Percentiles rank a stretch among this genome's conserved stretches.
Evolutionary conservation across 2,329 filamentous ascomycete species (phyloP).

Genomic region (Bisporella sp.): DNA sequence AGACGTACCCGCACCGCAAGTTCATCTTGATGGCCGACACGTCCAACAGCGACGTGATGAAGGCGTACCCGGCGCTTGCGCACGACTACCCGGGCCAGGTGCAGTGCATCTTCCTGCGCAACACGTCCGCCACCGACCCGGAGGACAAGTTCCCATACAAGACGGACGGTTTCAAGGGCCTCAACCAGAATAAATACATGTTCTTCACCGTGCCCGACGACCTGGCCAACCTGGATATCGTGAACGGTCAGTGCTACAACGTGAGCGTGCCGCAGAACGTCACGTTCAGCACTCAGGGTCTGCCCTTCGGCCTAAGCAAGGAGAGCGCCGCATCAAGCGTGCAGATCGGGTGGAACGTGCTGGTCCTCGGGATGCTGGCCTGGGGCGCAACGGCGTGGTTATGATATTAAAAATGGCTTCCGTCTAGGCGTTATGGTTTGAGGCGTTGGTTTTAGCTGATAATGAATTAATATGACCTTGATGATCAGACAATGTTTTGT

Average conservation of each 20-base stretch:
- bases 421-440: too few species aligned
- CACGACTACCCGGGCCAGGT: conserved; percentile 63
- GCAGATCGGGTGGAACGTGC: conserved; percentile 4
- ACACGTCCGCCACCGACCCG: conserved; percentile 62
- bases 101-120: conserved; percentile 71
- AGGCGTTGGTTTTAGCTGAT: too few species aligned
- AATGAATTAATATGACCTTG: too few species aligned
- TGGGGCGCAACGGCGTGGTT: conserved; percentile 7
- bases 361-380: conserved; percentile 8
- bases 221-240: conserved; percentile 57
- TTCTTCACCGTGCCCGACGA: conserved; percentile 72
- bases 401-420: conserved; percentile 1
- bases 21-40: conserved; percentile 74
- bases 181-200: conserved; percentile 67
- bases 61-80: conserved; percentile 52
- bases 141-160: conserved; percentile 68
- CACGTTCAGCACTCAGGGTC: conserved; percentile 59
- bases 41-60: conserved; percentile 71
- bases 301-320: conserved; percentile 36
- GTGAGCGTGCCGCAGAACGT: conserved; percentile 59
- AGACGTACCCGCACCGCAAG: conserved; percentile 67
- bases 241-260: conserved; percentile 62
- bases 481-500: too few species aligned
- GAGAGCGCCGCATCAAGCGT: conserved; percentile 15
- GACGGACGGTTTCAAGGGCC: conserved; percentile 60